Percentiles rank a stretch among this genome's conserved stretches.
These are phyloP conservation scores for Cladosporium austrohemisphaericum DNA, from an alignment of 2,329 filamentous ascomycete species.

Conservation along the genomic window DNA sequence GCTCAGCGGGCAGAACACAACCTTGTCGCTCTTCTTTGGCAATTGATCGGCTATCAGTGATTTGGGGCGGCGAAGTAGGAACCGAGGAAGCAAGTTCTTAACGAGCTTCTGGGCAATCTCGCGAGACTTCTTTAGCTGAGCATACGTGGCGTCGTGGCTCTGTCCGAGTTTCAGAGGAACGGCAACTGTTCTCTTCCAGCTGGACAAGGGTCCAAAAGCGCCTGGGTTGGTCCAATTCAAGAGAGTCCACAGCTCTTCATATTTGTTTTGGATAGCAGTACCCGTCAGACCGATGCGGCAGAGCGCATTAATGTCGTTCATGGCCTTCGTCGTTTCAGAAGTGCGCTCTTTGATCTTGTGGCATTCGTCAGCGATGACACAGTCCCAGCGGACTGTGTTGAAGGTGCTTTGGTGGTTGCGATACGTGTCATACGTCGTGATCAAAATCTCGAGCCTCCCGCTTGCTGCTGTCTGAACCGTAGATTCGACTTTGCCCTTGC, in stretches of 20 bases:
- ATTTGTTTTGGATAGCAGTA: slow-evolving; percentile 96
- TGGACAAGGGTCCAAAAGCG: slow-evolving; percentile 59
- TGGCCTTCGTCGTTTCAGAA: slow-evolving; percentile 75
- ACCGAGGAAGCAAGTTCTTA: slow-evolving; percentile 78
- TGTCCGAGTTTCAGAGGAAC: slow-evolving; percentile 81
- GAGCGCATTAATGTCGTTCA: slow-evolving; percentile 85
- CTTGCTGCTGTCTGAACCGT: slow-evolving; percentile 57
- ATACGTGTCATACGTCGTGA: slow-evolving; percentile 93
- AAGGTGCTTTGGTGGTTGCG: slow-evolving; percentile 68
- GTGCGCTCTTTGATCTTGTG: slow-evolving; percentile 78
- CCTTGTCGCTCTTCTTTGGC: slow-evolving; percentile 88
- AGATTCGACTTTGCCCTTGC: slow-evolving; percentile 49
- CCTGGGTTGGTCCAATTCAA: slow-evolving; percentile 96
- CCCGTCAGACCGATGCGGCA: slow-evolving; percentile 92
- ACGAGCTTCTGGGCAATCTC: slow-evolving; percentile 81
- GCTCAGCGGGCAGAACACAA: slow-evolving; percentile 92
- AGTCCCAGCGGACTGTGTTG: slow-evolving; percentile 89
- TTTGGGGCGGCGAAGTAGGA: slow-evolving; percentile 92
- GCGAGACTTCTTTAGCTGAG: slow-evolving; percentile 75
- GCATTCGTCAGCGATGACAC: slow-evolving; percentile 90
- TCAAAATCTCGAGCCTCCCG: slow-evolving; percentile 81
- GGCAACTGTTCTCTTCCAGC: slow-evolving; percentile 76
- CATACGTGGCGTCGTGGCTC: slow-evolving; percentile 82
- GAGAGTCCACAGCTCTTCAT: slow-evolving; percentile 93
- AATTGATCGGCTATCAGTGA: slow-evolving; percentile 85